Evolutionary conservation across 306 rosid species (phyloP).

Genomic region (Rubus parviflorus): DNA sequence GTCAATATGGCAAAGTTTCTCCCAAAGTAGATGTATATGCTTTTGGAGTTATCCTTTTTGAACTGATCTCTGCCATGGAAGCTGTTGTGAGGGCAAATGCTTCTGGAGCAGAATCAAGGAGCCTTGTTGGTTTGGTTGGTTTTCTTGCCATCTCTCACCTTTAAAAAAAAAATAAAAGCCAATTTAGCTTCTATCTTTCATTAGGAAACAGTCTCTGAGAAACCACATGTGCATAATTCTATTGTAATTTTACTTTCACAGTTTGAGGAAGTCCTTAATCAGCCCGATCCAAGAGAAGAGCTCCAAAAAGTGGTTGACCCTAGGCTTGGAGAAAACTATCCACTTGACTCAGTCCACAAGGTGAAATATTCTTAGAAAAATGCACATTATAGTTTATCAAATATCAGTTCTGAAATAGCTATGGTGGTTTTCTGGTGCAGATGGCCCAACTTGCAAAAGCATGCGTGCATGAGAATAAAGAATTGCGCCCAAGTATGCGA

Average conservation of each 20-base stretch:
- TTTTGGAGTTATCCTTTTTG: conserved; percentile 86
- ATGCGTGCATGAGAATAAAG: conserved; percentile 76
- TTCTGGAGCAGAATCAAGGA: conserved; percentile 54
- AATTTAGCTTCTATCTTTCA: not conserved
- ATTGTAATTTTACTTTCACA: conserved; percentile 30
- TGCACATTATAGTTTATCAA: not conserved
- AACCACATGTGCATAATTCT: conserved; percentile 8
- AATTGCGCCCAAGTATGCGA: conserved; percentile 87
- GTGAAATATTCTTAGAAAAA: conserved; percentile 40
- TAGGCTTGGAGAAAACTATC: conserved; percentile 70
- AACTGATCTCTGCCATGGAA: conserved; percentile 87
- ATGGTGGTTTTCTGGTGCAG: conserved; percentile 44
- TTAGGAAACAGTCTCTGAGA: not conserved
- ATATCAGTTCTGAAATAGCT: conserved; percentile 12
- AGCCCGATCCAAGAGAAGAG: conserved; percentile 46
- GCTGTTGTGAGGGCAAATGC: conserved; percentile 52
- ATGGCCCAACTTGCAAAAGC: conserved; percentile 75
- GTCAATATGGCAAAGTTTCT: conserved; percentile 78
- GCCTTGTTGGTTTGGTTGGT: conserved; percentile 72
- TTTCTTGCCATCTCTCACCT: conserved; percentile 16
- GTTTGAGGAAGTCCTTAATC: conserved; percentile 75
- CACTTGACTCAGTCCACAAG: conserved; percentile 72
- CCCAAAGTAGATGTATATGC: conserved; percentile 87
- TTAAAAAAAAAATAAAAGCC: not conserved
- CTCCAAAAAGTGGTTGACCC: conserved; percentile 70